Base-by-base conservation (phyloP, 306 rosid genomes). In the Arachis hypogaea region DNA sequence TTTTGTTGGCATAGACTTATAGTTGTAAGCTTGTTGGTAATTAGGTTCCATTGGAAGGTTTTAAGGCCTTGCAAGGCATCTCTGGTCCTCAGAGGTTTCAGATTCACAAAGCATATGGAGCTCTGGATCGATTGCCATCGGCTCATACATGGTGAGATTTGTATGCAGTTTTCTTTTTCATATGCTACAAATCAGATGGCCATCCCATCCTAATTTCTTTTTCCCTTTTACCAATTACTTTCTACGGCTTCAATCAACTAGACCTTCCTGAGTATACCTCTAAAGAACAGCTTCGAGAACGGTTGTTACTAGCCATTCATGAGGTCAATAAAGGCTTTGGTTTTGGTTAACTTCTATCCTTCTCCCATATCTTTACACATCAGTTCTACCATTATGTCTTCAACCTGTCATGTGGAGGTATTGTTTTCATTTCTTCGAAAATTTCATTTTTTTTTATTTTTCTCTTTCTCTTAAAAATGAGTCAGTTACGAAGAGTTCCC, bases 251-350 rank as follows among this genome's bases (percentile, higher is more conserved):
- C 82, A 95, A 95, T 87, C 99, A 95, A 80, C 86, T 95, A 58
- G 99, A 95, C 73, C 97, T 95, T 81, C 99, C 99, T 1, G 99
- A 95, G 85, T 92, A 95, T 77, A 85, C 97, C 46, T 85, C 93
- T 7, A 92, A 88, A 84, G 98, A 95, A 62, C 97, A 95, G 81
- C 98, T 95, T 80, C 93, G 86, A 77, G 98, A 95, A 76, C 95
- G 99, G 11, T 72, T 95, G 87, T 80, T 95, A 72, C 99, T 95
- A 64, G 99, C 99, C 77, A 92, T 92, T 68, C 99, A 95, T 52
- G 99, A 95, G 77, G 99, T 83, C 41, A 95, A 95, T 62, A 98
- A 95, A 90, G 99, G 99, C 73, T 95, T 95, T 67, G 99, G 99
- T 74, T 95, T 95, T 68, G 99, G 99, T 59, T 95, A 59, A 87